These are phyloP conservation scores for Diaporthe citrichinensis DNA, from an alignment of 2,329 filamentous ascomycete species.

Conservation along the genomic window DNA sequence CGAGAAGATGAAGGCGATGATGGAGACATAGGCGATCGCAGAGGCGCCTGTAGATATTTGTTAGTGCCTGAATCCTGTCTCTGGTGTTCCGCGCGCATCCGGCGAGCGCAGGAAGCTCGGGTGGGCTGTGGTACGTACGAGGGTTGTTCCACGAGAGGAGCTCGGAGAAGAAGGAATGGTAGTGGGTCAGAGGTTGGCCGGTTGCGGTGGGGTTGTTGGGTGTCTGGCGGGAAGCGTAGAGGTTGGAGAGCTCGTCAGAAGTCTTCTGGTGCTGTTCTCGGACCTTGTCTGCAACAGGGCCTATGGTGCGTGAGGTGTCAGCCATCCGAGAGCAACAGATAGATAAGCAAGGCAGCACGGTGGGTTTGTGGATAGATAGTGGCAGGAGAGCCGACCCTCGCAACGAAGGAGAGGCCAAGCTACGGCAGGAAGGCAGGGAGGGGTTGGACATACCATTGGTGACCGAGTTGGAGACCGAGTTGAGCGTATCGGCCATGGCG, in stretches of 20 bases:
- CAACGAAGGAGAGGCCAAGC: conserved; percentile 14
- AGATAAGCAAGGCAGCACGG: conserved; percentile 16
- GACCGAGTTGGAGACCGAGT: conserved; percentile 36
- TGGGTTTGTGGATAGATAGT: not conserved
- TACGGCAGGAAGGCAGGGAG: conserved; percentile 47
- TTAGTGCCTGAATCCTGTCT: conserved; percentile 43
- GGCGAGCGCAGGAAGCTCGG: not conserved
- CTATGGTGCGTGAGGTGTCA: conserved; percentile 52
- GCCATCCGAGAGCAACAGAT: conserved; percentile 10
- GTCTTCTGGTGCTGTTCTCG: conserved; percentile 70
- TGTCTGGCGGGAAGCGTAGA: conserved; percentile 70
- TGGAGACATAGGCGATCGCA: conserved; percentile 72
- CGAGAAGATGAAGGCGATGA: conserved; percentile 72
- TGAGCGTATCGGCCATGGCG: conserved; percentile 58
- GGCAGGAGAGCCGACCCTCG: not conserved
- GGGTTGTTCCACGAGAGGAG: conserved; percentile 79
- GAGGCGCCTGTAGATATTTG: conserved; percentile 67
- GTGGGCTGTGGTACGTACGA: conserved; percentile 61
- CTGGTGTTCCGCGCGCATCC: conserved; percentile 1
- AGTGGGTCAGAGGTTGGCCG: conserved; percentile 76
- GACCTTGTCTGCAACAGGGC: conserved; percentile 71
- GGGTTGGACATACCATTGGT: conserved; percentile 63
- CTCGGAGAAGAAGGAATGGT: conserved; percentile 79
- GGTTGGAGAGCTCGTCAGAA: conserved; percentile 68
- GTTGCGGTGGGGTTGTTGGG: conserved; percentile 68